Conservation (phyloP, 2,329 filamentous ascomycete species). For the Fusarium falciforme region DNA sequence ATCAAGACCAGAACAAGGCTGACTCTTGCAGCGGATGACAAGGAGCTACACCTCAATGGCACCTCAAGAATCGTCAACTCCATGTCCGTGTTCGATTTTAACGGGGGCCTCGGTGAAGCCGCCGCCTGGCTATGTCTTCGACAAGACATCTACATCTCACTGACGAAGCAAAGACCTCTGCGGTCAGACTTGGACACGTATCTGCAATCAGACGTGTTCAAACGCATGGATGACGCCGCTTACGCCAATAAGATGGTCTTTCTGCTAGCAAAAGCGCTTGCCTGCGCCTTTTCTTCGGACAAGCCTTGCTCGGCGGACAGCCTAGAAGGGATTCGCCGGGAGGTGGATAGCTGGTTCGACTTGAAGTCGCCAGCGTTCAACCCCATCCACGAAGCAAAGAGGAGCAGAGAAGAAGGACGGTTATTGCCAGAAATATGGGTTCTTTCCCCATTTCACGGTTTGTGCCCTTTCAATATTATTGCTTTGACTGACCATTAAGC, state of each 20-base stretch:
- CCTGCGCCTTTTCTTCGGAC: background rate
- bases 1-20: background rate
- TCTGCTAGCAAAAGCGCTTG: background rate
- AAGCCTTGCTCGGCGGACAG: background rate
- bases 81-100: constrained; percentile 34
- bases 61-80: constrained; percentile 34
- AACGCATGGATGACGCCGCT: constrained; percentile 20
- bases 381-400: background rate
- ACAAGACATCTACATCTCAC: constrained; percentile 31
- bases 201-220: constrained; percentile 28
- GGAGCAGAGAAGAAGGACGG: background rate
- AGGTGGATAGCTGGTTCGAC: background rate
- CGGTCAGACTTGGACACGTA: constrained; percentile 27
- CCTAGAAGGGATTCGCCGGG: background rate
- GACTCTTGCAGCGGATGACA: constrained; percentile 23
- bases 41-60: constrained; percentile 27
- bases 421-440: background rate
- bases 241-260: background rate
- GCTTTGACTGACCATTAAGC: background rate
- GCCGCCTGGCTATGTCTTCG: constrained; percentile 32
- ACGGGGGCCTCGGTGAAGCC: constrained; percentile 30
- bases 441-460: background rate
- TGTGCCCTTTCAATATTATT: background rate
- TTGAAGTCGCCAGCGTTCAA: background rate
- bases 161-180: constrained; percentile 26